phyloP scores from a whole-genome alignment of 352 stramenopile genomes.

The Elongisporangium undulatum region DNA sequence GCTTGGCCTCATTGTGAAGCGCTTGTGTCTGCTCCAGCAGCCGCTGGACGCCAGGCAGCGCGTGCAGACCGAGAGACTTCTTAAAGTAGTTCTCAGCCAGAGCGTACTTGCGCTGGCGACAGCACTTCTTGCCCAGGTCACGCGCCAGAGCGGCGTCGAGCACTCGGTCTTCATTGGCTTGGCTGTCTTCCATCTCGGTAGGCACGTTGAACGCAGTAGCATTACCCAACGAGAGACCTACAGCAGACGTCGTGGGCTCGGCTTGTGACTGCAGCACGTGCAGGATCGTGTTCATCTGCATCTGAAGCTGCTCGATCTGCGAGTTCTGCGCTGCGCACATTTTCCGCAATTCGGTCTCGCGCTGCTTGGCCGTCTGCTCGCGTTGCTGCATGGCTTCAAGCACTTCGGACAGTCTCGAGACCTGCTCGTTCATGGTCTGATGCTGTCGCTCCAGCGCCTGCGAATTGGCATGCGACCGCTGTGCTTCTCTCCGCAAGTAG shows the following conservation, averaged over 20 bases:
- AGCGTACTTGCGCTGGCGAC: conserved; percentile 32
- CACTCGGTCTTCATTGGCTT: conserved; percentile 31
- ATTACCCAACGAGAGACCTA: neutral
- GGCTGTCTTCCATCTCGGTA: neutral
- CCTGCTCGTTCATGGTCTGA: neutral
- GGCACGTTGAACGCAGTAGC: neutral
- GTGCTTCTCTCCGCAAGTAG: conserved; percentile 40
- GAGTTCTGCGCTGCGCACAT: conserved; percentile 8
- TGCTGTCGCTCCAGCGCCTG: neutral
- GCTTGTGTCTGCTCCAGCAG: conserved; percentile 30
- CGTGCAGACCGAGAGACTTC: conserved; percentile 46
- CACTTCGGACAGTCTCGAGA: neutral
- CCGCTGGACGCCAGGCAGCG: conserved; percentile 44
- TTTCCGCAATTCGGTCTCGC: neutral
- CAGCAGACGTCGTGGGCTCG: neutral
- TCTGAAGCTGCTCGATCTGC: conserved; percentile 56
- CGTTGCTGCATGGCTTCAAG: neutral
- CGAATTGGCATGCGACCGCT: conserved; percentile 2
- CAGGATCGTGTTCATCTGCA: conserved; percentile 52
- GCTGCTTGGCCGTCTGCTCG: neutral
- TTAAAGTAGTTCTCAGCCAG: conserved; percentile 59
- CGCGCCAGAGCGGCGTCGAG: conserved; percentile 55
- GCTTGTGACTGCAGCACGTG: conserved; percentile 22
- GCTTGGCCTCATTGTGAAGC: conserved; percentile 9
- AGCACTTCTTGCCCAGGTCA: conserved; percentile 59